These are phyloP conservation scores for Saccharomyces hybrid DNA, from an alignment of 1,139 yeast species.

Conservation along the genomic window DNA sequence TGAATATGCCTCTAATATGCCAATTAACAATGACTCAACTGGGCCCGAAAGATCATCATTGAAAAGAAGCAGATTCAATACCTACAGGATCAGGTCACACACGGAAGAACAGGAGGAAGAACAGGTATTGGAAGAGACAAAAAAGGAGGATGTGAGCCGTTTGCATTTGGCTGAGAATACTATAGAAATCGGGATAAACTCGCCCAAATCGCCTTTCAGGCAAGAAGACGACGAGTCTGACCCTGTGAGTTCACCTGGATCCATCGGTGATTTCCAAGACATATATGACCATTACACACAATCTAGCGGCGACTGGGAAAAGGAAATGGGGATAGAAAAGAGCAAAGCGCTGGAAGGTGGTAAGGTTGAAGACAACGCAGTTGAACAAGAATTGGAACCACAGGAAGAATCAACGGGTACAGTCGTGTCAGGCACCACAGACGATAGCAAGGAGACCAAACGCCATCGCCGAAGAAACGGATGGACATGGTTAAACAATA, in stretches of 20 bases:
- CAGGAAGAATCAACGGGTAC: background rate
- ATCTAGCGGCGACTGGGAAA: conserved; percentile 11
- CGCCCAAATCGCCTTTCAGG: background rate
- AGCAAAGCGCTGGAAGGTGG: background rate
- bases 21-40: conserved; percentile 9
- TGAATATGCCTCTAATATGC: conserved; percentile 14
- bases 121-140: background rate
- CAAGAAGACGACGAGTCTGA: background rate
- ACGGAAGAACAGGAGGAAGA: background rate
- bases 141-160: background rate
- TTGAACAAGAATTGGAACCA: background rate
- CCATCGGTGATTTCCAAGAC: conserved; percentile 20
- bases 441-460: conserved; percentile 1
- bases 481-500: conserved; percentile 23
- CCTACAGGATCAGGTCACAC: conserved; percentile 19
- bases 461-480: conserved; percentile 9
- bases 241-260: conserved; percentile 14
- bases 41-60: conserved; percentile 11
- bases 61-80: conserved; percentile 21
- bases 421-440: conserved; percentile 2
- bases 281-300: conserved; percentile 20
- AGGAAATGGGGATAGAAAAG: conserved; percentile 1
- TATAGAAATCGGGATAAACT: background rate
- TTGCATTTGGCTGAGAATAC: background rate
- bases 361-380: background rate